Percentiles rank a stretch among this genome's conserved stretches.
These are phyloP conservation scores for Flueggea neowawraea DNA, from an alignment of 441 rosid species.

Conservation along the genomic window DNA sequence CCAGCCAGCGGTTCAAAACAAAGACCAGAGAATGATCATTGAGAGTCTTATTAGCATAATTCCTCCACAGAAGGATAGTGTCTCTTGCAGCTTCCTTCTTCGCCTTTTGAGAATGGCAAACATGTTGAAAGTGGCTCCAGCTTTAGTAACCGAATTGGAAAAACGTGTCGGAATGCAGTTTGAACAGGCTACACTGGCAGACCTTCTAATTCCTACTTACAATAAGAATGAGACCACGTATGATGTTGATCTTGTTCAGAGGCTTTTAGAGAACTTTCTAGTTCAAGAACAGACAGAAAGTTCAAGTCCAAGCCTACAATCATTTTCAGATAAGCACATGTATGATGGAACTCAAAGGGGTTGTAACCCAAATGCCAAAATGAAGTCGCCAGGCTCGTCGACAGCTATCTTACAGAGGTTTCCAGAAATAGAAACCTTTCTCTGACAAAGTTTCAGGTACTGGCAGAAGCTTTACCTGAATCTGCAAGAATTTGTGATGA, in stretches of 20 bases:
- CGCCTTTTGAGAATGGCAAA: constrained; percentile 75
- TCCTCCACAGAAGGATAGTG: constrained; percentile 90
- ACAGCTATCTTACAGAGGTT: constrained; percentile 89
- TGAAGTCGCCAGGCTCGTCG: constrained; percentile 92
- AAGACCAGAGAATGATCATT: constrained; percentile 89
- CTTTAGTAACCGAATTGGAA: constrained; percentile 84
- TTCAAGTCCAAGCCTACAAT: constrained; percentile 63
- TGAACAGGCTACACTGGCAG: constrained; percentile 83
- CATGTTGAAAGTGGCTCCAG: constrained; percentile 86
- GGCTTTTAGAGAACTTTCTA: constrained; percentile 88
- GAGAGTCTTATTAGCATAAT: constrained; percentile 91
- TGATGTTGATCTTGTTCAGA: constrained; percentile 92
- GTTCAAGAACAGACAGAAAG: constrained; percentile 89
- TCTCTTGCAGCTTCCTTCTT: constrained; percentile 87
- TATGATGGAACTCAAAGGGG: constrained; percentile 42
- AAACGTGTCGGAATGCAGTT: constrained; percentile 98
- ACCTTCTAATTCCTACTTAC: constrained; percentile 74
- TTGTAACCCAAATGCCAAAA: constrained; percentile 61
- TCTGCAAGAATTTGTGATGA: constrained; percentile 91
- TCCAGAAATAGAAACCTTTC: constrained; percentile 84
- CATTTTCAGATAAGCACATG: constrained; percentile 55
- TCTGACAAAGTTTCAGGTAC: constrained; percentile 84
- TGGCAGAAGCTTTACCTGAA: constrained; percentile 92
- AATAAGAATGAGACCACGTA: constrained; percentile 64
- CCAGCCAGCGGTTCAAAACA: constrained; percentile 47